A percentile compares a stretch with the other conserved stretches of the same genome.
These are phyloP conservation scores for Pichia sp. DNA, from an alignment of 1,139 yeast species.

Conservation along the genomic window DNA sequence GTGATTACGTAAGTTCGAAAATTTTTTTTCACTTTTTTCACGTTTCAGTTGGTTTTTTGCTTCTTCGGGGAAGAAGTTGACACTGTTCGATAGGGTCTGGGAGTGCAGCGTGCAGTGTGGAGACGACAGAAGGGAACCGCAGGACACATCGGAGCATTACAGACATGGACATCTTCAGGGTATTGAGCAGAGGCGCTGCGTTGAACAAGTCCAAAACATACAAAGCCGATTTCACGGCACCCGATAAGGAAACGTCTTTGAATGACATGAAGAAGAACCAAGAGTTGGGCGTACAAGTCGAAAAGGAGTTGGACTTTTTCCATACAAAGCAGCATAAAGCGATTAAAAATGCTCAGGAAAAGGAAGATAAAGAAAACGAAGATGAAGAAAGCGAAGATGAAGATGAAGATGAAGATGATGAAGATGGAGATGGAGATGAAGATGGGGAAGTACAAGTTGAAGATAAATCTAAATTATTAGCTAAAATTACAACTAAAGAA, in stretches of 20 bases:
- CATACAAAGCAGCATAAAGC: slow-evolving; percentile 41
- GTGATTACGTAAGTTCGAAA: no score
- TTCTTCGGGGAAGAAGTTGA: no score
- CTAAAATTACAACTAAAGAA: slow-evolving; percentile 40
- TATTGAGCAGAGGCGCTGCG: slow-evolving; percentile 79
- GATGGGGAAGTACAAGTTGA: slow-evolving; percentile 31
- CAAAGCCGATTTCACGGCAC: slow-evolving; percentile 42
- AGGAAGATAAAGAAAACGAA: slow-evolving; percentile 25
- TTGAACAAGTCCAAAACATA: slow-evolving; percentile 49
- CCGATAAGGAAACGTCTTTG: slow-evolving; percentile 29
- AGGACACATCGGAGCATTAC: no score
- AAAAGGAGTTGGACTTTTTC: slow-evolving; percentile 66
- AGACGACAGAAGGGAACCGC: no score
- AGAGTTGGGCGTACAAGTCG: slow-evolving; percentile 39
- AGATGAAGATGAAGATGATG: slow-evolving; percentile 32
- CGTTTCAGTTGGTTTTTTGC: no score
- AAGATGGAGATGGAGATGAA: slow-evolving; percentile 24
- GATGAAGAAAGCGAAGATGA: slow-evolving; percentile 25
- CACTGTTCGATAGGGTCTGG: no score
- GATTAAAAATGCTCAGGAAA: slow-evolving; percentile 18
- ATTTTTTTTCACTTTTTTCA: no score
- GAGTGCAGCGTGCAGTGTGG: no score
- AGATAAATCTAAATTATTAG: slow-evolving; percentile 28
- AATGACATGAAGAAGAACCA: slow-evolving; percentile 33
- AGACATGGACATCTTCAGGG: slow-evolving; percentile 81